A percentile compares a stretch with the other conserved stretches of the same genome.
These are phyloP conservation scores for Emergomyces africanus DNA, from an alignment of 2,329 filamentous ascomycete genomes.

Conservation along the genomic window DNA sequence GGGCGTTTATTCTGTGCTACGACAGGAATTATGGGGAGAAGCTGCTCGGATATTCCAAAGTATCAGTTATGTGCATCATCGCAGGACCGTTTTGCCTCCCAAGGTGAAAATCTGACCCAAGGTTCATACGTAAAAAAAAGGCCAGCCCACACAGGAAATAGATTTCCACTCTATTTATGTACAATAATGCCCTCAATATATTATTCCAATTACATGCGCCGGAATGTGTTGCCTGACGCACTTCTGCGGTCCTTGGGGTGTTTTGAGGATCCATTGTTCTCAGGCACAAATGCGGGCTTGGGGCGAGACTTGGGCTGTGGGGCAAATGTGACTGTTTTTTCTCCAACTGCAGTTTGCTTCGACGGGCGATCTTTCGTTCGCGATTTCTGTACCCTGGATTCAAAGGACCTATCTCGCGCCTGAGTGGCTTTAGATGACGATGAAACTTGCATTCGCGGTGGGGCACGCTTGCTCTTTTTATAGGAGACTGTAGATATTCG, in stretches of 20 bases:
- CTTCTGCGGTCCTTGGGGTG: constrained; percentile 34
- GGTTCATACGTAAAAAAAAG: not conserved
- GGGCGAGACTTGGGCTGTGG: constrained; percentile 33
- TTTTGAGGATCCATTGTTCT: constrained; percentile 15
- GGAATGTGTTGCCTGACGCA: constrained; percentile 37
- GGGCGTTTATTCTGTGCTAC: constrained; percentile 5
- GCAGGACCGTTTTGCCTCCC: constrained; percentile 2
- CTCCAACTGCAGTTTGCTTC: constrained; percentile 29
- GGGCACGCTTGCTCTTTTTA: constrained; percentile 39
- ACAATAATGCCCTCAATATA: not conserved
- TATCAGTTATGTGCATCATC: constrained; percentile 6
- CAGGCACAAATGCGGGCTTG: constrained; percentile 10
- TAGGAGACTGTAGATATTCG: constrained; percentile 45
- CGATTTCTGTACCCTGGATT: constrained; percentile 39
- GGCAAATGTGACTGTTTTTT: constrained; percentile 48
- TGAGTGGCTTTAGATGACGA: constrained; percentile 35
- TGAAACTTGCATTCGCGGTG: constrained; percentile 45
- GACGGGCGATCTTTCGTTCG: constrained; percentile 23
- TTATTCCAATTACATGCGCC: constrained; percentile 27
- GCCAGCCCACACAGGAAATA: not conserved
- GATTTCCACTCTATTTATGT: not conserved
- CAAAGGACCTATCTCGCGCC: constrained; percentile 44
- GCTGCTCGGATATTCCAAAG: constrained; percentile 4
- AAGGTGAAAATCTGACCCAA: constrained; percentile 4
- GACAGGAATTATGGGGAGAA: constrained; percentile 6